These are phyloP conservation scores for Thalia dealbata DNA, from an alignment of 176 grass and related monocot species.

Conservation along the genomic window DNA sequence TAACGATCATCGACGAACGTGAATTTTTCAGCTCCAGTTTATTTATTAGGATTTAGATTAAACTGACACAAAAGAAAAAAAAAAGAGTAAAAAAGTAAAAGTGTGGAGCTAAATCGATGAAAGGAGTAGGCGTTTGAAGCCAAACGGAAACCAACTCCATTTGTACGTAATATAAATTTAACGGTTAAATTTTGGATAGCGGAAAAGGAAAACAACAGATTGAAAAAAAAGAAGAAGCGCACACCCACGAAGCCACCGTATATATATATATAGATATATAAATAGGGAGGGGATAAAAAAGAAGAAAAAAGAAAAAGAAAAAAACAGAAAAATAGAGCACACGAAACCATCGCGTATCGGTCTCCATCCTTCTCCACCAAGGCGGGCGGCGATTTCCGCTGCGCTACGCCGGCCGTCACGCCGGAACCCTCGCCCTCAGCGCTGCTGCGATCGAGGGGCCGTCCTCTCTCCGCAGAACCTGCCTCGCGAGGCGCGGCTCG, in stretches of 20 bases:
- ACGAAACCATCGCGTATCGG: background rate
- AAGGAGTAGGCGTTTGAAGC: too few relatives aligned
- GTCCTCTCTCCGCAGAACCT: background rate
- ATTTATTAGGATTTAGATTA: too few relatives aligned
- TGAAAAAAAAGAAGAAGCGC: too few relatives aligned
- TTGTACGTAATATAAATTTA: background rate
- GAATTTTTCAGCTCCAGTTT: too few relatives aligned
- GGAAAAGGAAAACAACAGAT: background rate
- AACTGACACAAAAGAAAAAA: too few relatives aligned
- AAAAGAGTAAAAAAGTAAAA: too few relatives aligned
- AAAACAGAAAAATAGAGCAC: background rate
- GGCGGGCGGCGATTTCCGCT: conserved; percentile 6
- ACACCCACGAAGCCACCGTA: background rate
- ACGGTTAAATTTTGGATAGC: background rate
- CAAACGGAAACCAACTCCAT: too few relatives aligned
- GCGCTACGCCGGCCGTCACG: background rate
- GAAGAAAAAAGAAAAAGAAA: background rate
- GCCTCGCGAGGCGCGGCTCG: background rate
- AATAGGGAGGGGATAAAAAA: background rate
- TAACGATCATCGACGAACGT: too few relatives aligned
- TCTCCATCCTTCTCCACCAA: background rate
- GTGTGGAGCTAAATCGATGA: too few relatives aligned
- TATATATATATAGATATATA: conserved; percentile 5
- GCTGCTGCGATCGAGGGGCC: background rate
- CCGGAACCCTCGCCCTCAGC: background rate